Evolutionary conservation across 306 rosid species (phyloP), one percentile per base, ranked within the genome.

Genomic region (Clitoria ternatea): DNA sequence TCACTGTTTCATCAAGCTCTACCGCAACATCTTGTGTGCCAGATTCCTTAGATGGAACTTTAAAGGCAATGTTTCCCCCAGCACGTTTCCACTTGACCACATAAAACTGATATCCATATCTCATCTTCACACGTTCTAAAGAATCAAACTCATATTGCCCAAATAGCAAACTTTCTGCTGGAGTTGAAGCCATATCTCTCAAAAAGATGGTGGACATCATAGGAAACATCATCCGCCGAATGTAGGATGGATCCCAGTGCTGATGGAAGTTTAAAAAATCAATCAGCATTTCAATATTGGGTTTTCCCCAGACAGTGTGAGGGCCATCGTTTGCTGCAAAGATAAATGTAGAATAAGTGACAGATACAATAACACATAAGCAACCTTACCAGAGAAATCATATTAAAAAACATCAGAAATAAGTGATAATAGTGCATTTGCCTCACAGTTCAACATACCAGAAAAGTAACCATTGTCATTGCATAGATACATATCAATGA

Each of bases 121-220:
- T 85, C 20, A 74, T 75, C 83, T 89, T 94, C 72, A 86, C 86
- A 20, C 96, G 90, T 36, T 72, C 68, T 63, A 91, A 44, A 11
- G 95, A 91, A 72, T 84, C 86, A 60, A 91, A 89, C 61, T 87
- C 91, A 60, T 82, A 91, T 44, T 91, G 93, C 54, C 82, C 95
- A 77, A 83, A 70, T 24, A 94, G 76, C 79, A 86, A 68, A 73
- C 49, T 55, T 49, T 82, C 80, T 7, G 26, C 26, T 0, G 77
- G 69, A 60, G 54, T 43, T 63, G 56, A 26, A 27, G 86, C 80
- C 86, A 39, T 83, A 59, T 85, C 95, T 80, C 98, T 85, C 70
- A 94, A 76, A 52, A 82, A 84, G 59, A 89, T 83, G 59, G 96
- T 91, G 32, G 99, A 94, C 77, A 94, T 63, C 89, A 94, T 86